phyloP scores from a whole-genome alignment of 192 early-diverging fungal species.

The Backusella macrospora region DNA sequence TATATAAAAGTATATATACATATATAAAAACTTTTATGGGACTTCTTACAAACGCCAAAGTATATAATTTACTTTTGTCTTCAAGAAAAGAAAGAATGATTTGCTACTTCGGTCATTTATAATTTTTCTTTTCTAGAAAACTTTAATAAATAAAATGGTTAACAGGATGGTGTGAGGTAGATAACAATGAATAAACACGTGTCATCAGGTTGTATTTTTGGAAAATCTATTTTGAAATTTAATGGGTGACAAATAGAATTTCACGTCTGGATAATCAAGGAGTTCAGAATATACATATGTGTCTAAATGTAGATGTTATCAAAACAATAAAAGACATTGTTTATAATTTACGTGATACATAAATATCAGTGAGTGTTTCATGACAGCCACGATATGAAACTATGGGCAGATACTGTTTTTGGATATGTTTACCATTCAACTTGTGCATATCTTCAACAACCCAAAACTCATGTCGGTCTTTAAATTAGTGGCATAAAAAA shows the following conservation, averaged over 20 bases:
- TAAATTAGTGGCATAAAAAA: constrained; percentile 1
- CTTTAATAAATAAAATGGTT: background rate
- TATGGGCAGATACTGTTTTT: constrained; percentile 9
- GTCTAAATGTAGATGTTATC: constrained; percentile 13
- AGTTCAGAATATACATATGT: background rate
- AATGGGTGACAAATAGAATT: constrained; percentile 12
- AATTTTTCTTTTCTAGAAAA: background rate
- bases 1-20: background rate
- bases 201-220: constrained; percentile 11
- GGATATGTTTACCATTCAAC: constrained; percentile 5
- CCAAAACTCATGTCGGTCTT: background rate
- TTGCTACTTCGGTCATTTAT: background rate
- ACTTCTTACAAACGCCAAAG: background rate
- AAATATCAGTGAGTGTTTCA: constrained; percentile 13
- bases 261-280: background rate
- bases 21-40: background rate
- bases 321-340: constrained; percentile 6
- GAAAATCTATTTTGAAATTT: constrained; percentile 8
- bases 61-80: background rate
- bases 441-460: background rate
- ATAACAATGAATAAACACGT: constrained; percentile 7
- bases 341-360: background rate
- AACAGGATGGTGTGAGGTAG: background rate
- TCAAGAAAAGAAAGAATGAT: background rate
- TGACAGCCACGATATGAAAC: background rate